Evolutionary conservation across 2,329 filamentous ascomycete genomes (phyloP), one percentile per base, ranked within the genome.

Genomic region (Rhexocercosporidium sp.): DNA sequence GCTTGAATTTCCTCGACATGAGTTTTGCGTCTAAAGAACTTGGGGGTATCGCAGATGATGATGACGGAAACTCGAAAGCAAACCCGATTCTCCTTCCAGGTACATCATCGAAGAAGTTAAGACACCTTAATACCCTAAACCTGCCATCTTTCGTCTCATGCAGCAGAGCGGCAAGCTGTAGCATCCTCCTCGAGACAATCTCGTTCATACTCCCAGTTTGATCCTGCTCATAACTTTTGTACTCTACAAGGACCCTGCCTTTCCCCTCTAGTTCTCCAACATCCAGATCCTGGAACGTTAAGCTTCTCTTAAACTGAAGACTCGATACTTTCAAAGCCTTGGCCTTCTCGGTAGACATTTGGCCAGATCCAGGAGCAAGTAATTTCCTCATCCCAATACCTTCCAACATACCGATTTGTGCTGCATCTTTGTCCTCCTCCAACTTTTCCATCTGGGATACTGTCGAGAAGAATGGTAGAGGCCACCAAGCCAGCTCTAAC

Each of bases 371-470:
- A 4, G 53, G 53, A 20, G 53, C 53, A 0, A 56, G 53, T 16
- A 56, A 22, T 56, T 56, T 56, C 53, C 53, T 31, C 3, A 56
- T 39, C 3, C 53, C n/a, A 37, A 56, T 22, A 1, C n/a, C 53
- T 7, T 56, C 53, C 3, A 56, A 22, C n/a, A 56, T 34, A 1
- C 53, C n/a, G n/a, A 56, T 34, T 29, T 34, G 53, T 18, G 12
- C 53, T 6, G 53, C 53, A 22, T 56, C 53, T 14, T 31, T 20
- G 1, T 56, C 53, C 8, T 34, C 25, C 29, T 56, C 53, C 29
- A n/a, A 34, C 16, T 34, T 56, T 16, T 56, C 53, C 53, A 56
- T 31, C 53, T 56, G 53, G 20, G 53, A 56, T 16, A 20, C 53
- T 3, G 53, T 56, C 16, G 53, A 31, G 53, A 56, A 56, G 53